Base-by-base conservation (phyloP, 2,329 filamentous ascomycete genomes). In the Aspergillus brasiliensis region DNA sequence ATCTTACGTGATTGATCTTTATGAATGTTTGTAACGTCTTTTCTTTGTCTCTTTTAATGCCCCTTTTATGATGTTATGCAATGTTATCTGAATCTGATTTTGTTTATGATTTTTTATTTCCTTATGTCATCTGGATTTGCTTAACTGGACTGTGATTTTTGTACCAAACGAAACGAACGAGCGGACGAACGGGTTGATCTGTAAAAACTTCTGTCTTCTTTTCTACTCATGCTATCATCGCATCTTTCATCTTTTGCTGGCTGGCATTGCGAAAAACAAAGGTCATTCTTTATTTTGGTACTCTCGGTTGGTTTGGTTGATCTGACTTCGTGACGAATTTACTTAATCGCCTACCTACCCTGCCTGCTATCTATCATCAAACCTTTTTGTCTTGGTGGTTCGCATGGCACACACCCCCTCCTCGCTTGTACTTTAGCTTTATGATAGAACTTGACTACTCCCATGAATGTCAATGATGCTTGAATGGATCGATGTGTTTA, bases 341-440 rank as follows among this genome's bases (percentile, higher is more conserved):
- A 44, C 40, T 44, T 44, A 44, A 44, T 44, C 31, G 10, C 31
- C 31, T 34, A 44, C 40, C 3, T 42, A 40, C 38, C 8, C n/a
- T n/a, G 8, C n/a, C 38, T 42, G n/a, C n/a, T 19, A 42, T 34
- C 13, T 34, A 34, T 19, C 10, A 17, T 42, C 38, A 42, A 7
- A n/a, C n/a, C n/a, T n/a, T 8, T 23, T 21, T 44, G 6, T 7
- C 40, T 44, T 44, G 40, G 40, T 44, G 40, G 40, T 44, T 34
- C 19, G 40, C 40, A 44, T 44, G 40, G 40, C 40, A 3, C 8
- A 3, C 8, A 3, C 10, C 19, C 17, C 19, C 3, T 15, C 46
- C 17, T 40, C 23, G 40, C 46, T 38, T 61, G 59, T 62, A 62
- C 56, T 62, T 49, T 62, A 62, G 52, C 31, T 53, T 51, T 54